Base-by-base conservation (phyloP, 1,284 basidiomycete genomes). In the Erythrobasidium hasegawianum region DNA sequence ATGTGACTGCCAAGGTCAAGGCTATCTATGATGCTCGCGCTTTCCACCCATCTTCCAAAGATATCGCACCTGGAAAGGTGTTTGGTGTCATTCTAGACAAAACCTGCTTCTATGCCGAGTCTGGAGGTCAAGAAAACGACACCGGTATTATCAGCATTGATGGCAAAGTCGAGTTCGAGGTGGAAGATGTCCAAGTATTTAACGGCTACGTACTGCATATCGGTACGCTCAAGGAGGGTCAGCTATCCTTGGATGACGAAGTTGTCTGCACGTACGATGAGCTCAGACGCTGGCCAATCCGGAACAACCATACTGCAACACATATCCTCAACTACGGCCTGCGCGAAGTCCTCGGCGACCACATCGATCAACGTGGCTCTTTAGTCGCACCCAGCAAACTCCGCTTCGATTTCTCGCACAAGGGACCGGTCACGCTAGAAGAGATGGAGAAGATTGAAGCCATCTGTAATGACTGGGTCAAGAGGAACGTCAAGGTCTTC, bases 351-450 rank as follows among this genome's bases (percentile, higher is more conserved):
- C 85, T 97, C 9, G 95, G 95, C 29, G 92, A 97, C 76, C 94
- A 97, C 76, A 88, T 97, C 67, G 94, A 98, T 78, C 96, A 98
- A 78, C 96, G 92, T 77, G 96, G 96, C 18, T 98, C 96, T 8
- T 85, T 98, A 40, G 96, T 99, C 59, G 92, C 95, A 0, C 90
- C 92, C 0, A 86, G 86, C 56, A 97, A 97, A 78, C 83, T 99
- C 33, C 90, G 96, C 24, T 99, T 98, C 80, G 96, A 99, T 79
- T 98, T 98, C 78, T 94, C 90, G 26, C 94, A 98, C 81, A 97
- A 96, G 79, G 83, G 90, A 11, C 86, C 87, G 69, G 88, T 97
- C 69, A 77, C 84, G 16, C 76, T 85, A 0, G 77, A 83, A 1
- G 94, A 97, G 67, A 82, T 98, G 49, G 76, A 79, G 53, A 87